Evolutionary conservation across 768 basidiomycete genomes (phyloP).

Genomic region (Clavaria fumosa): DNA sequence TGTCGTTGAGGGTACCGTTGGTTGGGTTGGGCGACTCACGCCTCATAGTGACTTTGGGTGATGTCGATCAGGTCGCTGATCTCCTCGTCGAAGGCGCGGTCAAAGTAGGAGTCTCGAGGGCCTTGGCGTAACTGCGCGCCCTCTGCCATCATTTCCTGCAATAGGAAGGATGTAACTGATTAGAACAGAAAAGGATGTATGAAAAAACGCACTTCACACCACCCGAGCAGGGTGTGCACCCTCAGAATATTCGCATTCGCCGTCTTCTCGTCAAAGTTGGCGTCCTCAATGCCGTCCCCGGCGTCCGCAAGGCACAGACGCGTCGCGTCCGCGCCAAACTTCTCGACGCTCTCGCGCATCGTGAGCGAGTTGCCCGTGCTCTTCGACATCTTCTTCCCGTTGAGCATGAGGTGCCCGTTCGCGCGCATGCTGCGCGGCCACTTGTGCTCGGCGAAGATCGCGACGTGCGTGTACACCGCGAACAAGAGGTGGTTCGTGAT

Average conservation of each 20-base stretch:
- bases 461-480: conserved; percentile 88
- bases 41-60: conserved; percentile 67
- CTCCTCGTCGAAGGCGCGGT: conserved; percentile 83
- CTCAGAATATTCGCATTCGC: conserved; percentile 95
- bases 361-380: conserved; percentile 93
- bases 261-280: conserved; percentile 97
- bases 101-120: conserved; percentile 60
- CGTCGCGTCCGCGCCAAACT: conserved; percentile 95
- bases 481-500: conserved; percentile 94
- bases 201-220: conserved; percentile 62
- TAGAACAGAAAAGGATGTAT: background rate
- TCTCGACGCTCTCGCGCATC: conserved; percentile 70
- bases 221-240: conserved; percentile 75
- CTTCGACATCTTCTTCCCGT: conserved; percentile 99
- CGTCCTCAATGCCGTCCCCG: conserved; percentile 94
- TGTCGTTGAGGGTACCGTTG: background rate
- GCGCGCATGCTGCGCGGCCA: conserved; percentile 88
- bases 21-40: conserved; percentile 34
- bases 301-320: conserved; percentile 88
- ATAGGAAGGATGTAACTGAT: conserved; percentile 2
- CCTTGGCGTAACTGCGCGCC: conserved; percentile 60
- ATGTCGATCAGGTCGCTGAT: conserved; percentile 73
- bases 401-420: conserved; percentile 93
- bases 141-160: conserved; percentile 71
- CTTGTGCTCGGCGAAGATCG: conserved; percentile 79